Conservation (phyloP, 2,329 filamentous ascomycete genomes). For the Leptoxyphium fumago region DNA sequence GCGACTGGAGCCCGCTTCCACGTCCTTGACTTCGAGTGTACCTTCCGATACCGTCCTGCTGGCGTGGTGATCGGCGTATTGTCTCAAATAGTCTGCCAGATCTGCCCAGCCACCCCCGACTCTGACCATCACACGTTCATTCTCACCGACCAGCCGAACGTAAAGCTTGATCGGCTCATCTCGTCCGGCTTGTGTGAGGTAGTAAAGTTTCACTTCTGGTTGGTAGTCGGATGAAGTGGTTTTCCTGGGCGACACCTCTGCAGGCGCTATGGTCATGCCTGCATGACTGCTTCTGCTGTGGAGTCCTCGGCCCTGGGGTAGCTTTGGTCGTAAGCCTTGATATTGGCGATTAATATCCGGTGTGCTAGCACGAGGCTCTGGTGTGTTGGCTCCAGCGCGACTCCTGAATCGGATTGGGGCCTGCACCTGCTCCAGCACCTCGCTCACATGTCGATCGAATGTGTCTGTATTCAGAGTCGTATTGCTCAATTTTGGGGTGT, state of each 20-base stretch:
- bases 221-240: slow-evolving; percentile 9
- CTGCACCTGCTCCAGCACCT: slow-evolving; percentile 32
- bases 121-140: slow-evolving; percentile 92
- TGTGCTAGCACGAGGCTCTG: slow-evolving; percentile 6
- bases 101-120: slow-evolving; percentile 98
- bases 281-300: slow-evolving; percentile 1
- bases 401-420: slow-evolving; percentile 61
- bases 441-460: slow-evolving; percentile 41
- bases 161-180: slow-evolving; percentile 88
- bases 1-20: slow-evolving; percentile 15
- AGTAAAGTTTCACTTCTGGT: slow-evolving; percentile 75
- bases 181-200: slow-evolving; percentile 70
- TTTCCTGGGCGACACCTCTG: slow-evolving; percentile 20
- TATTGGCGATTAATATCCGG: slow-evolving; percentile 7
- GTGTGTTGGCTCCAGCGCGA: slow-evolving; percentile 30
- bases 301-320: slow-evolving; percentile 3
- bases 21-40: slow-evolving; percentile 40
- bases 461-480: slow-evolving; percentile 44
- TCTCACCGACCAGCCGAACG: slow-evolving; percentile 82
- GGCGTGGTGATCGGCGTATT: slow-evolving; percentile 85
- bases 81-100: slow-evolving; percentile 81
- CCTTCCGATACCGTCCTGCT: slow-evolving; percentile 47
- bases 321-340: slow-evolving; percentile 8
- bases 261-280: slow-evolving; percentile 19
- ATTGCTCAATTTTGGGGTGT: neutral